A percentile compares a stretch with the other conserved stretches of the same genome.
Evolutionary conservation across 495 filamentous ascomycete genomes (phyloP).

Genomic region (Ascodesmis nigricans): DNA sequence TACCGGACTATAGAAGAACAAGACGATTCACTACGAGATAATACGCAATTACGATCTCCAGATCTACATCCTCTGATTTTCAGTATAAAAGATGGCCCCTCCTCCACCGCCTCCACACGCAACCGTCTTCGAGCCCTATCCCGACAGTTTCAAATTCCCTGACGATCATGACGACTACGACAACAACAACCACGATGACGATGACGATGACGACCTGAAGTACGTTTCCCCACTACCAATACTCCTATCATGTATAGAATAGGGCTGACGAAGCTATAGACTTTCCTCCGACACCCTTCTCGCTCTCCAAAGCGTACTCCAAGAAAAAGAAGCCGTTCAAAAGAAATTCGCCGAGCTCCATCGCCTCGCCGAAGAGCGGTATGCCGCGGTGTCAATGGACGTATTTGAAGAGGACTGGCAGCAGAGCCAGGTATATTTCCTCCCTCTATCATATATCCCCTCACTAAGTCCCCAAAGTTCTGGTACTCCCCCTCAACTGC

Average conservation of each 20-base stretch:
- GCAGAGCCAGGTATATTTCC: constrained; percentile 59
- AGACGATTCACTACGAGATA: too few species aligned
- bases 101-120: too few species aligned
- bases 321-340: constrained; percentile 38
- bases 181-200: too few species aligned
- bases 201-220: constrained; percentile 6
- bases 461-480: constrained; percentile 4
- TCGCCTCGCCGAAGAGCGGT: constrained; percentile 28
- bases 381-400: constrained; percentile 38
- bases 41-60: too few species aligned
- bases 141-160: too few species aligned
- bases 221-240: not conserved
- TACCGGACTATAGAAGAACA: too few species aligned
- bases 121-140: too few species aligned
- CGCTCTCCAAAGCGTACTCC: constrained; percentile 45
- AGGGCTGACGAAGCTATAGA: constrained; percentile 5
- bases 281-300: constrained; percentile 38
- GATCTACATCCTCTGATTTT: too few species aligned
- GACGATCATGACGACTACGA: too few species aligned
- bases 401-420: constrained; percentile 66
- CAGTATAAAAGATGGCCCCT: too few species aligned
- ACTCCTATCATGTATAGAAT: not conserved
- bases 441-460: constrained; percentile 4
- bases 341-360: constrained; percentile 42
- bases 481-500: constrained; percentile 56